These are phyloP conservation scores for Aureobasidium sp. DNA, from an alignment of 2,329 filamentous ascomycete genomes.

Conservation along the genomic window DNA sequence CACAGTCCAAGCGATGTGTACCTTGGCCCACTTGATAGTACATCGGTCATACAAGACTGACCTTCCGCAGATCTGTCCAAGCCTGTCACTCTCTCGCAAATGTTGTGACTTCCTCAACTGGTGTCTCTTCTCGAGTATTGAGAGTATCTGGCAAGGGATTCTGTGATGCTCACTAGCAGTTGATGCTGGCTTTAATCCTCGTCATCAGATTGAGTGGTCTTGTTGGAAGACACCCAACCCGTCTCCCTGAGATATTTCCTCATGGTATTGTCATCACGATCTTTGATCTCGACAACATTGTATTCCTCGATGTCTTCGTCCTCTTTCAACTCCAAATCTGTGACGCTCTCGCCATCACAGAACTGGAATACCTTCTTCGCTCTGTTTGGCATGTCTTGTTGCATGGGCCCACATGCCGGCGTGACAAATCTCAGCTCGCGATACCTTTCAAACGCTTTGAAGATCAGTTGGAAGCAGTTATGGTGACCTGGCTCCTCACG, in stretches of 20 bases:
- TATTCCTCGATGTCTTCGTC: neutral
- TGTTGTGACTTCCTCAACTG: neutral
- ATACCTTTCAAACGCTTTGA: neutral
- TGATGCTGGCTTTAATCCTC: neutral
- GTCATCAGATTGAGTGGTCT: neutral
- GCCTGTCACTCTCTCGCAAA: neutral
- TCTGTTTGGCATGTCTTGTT: neutral
- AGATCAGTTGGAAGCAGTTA: neutral
- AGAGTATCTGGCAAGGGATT: neutral
- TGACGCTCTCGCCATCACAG: neutral
- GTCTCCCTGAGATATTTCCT: neutral
- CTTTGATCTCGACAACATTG: neutral
- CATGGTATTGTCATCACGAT: neutral
- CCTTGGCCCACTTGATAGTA: neutral
- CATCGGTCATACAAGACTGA: neutral
- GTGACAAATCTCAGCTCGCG: neutral
- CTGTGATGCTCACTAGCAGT: neutral
- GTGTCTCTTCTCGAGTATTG: neutral
- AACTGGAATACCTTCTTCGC: neutral
- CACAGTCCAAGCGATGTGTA: neutral
- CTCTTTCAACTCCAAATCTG: neutral
- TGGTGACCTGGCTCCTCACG: neutral
- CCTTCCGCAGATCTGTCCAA: neutral
- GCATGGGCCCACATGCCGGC: neutral
- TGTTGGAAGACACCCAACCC: neutral